phyloP scores from a whole-genome alignment of 2,329 filamentous ascomycete species.

The Colletotrichum cordylinicola region DNA sequence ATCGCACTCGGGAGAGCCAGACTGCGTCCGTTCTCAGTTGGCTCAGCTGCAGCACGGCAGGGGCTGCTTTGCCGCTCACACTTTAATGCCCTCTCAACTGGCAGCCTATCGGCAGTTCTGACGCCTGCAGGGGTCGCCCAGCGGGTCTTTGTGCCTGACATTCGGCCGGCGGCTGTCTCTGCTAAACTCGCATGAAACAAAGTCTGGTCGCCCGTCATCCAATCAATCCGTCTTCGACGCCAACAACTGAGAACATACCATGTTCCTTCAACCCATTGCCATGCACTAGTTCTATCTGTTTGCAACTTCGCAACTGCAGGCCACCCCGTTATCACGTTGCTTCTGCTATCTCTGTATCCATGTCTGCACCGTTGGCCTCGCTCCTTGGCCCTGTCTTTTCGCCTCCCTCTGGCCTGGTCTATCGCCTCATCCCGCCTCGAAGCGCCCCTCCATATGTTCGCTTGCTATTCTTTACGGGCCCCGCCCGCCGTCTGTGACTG shows the following conservation, averaged over 20 bases:
- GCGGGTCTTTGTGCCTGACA: slow-evolving; percentile 10
- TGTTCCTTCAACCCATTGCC: slow-evolving; percentile 1
- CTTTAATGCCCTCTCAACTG: not conserved
- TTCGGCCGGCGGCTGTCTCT: slow-evolving; percentile 19
- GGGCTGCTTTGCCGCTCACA: slow-evolving; percentile 18
- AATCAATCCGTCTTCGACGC: slow-evolving; percentile 7
- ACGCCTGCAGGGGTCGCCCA: slow-evolving; percentile 11
- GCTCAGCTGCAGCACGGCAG: not conserved
- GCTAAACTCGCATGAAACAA: slow-evolving; percentile 20
- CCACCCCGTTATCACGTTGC: not conserved
- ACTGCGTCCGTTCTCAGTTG: not conserved
- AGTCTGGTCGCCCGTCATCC: slow-evolving; percentile 5
- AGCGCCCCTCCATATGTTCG: not conserved
- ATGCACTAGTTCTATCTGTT: not conserved
- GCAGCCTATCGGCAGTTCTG: slow-evolving; percentile 13
- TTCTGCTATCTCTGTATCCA: not conserved
- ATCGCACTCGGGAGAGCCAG: slow-evolving; percentile 3
- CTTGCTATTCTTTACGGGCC: not conserved
- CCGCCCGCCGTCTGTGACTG: not conserved
- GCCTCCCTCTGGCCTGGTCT: not conserved
- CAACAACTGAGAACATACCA: slow-evolving; percentile 16
- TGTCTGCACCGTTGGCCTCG: not conserved
- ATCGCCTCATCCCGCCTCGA: not conserved
- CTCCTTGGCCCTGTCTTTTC: not conserved
- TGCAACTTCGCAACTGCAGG: not conserved